Conservation (phyloP, 2,329 filamentous ascomycete species). For the Trichoderma brevicompactum region DNA sequence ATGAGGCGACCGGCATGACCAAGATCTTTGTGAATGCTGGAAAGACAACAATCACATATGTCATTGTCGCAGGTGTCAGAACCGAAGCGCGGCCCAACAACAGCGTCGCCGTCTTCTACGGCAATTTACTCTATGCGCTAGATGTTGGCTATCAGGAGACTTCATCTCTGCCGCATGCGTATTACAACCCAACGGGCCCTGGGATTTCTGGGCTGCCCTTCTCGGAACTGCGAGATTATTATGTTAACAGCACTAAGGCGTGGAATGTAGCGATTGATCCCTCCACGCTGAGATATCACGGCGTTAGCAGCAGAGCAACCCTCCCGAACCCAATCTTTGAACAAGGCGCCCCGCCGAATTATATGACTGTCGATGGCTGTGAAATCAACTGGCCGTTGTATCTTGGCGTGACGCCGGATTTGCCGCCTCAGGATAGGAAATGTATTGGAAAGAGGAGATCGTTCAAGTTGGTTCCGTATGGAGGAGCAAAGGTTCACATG, state of each 20-base stretch:
- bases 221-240: conserved; percentile 39
- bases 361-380: conserved; percentile 45
- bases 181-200: conserved; percentile 30
- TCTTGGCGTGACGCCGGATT: conserved; percentile 41
- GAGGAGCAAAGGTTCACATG: conserved; percentile 52
- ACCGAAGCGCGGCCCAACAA: conserved; percentile 38
- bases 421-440: conserved; percentile 29
- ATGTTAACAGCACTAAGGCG: conserved; percentile 39
- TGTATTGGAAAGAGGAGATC: conserved; percentile 40
- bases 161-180: conserved; percentile 34
- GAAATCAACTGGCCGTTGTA: conserved; percentile 43
- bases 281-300: conserved; percentile 35
- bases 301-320: conserved; percentile 33
- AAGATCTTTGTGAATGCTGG: conserved; percentile 33
- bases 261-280: conserved; percentile 41
- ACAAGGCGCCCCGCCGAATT: conserved; percentile 41
- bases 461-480: conserved; percentile 49
- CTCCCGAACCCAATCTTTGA: conserved; percentile 38
- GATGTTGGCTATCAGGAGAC: conserved; percentile 42
- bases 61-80: conserved; percentile 32
- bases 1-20: conserved; percentile 33
- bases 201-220: conserved; percentile 34
- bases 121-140: conserved; percentile 50
- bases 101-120: conserved; percentile 50
- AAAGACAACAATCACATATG: conserved; percentile 32